These are phyloP conservation scores for Yamagishiella unicocca DNA, from an alignment of 139 green algal genomes.

Conservation along the genomic window DNA sequence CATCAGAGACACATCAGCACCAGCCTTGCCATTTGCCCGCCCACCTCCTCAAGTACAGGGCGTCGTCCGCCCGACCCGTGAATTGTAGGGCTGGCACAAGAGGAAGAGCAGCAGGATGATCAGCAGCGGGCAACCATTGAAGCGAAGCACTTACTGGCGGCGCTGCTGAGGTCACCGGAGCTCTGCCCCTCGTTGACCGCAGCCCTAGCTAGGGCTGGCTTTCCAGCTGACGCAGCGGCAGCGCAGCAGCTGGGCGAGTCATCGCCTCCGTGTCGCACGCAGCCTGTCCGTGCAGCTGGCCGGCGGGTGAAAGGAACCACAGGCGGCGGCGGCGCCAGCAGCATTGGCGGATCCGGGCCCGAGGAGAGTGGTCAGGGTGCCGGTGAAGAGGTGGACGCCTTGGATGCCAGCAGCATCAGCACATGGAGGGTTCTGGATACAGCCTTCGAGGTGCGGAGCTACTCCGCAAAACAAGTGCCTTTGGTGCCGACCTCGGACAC, in stretches of 20 bases:
- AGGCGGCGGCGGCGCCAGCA: too few species aligned
- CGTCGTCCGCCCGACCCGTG: too few species aligned
- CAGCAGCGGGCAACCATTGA: not conserved
- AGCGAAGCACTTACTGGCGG: constrained; percentile 42
- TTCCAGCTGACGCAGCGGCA: not conserved
- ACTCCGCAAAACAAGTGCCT: too few species aligned
- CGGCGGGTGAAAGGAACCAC: too few species aligned
- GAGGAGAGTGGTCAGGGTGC: not conserved
- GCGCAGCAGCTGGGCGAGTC: not conserved
- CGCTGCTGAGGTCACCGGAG: not conserved
- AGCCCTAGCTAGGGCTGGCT: not conserved
- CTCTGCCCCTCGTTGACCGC: not conserved
- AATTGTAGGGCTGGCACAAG: too few species aligned
- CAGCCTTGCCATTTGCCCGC: too few species aligned
- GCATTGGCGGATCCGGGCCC: too few species aligned
- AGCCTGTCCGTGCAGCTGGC: not conserved
- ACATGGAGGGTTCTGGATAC: not conserved
- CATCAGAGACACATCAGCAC: too few species aligned
- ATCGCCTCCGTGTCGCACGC: not conserved
- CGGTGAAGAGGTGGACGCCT: not conserved
- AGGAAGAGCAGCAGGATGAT: too few species aligned
- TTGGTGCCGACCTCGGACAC: too few species aligned
- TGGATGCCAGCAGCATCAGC: not conserved
- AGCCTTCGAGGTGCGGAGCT: not conserved
- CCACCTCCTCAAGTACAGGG: too few species aligned